These are phyloP conservation scores for Buddleja alternifolia DNA, from an alignment of 257 asterid genomes.

Conservation along the genomic window DNA sequence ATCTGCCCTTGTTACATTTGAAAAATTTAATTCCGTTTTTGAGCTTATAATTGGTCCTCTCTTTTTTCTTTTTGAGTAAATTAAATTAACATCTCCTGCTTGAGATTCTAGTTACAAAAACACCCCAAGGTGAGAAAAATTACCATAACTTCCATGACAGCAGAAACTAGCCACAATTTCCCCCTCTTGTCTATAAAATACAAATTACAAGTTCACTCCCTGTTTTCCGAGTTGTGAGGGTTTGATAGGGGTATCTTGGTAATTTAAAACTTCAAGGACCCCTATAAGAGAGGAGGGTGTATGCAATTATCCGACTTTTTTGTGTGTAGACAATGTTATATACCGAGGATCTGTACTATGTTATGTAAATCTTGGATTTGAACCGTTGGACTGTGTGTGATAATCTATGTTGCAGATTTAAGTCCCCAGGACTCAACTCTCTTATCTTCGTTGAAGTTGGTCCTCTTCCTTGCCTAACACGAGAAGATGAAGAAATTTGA, in stretches of 20 bases:
- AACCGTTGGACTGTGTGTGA: background rate
- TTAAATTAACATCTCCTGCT: too few species aligned
- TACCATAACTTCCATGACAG: too few species aligned
- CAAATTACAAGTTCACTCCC: too few species aligned
- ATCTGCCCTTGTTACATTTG: background rate
- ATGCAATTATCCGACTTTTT: background rate
- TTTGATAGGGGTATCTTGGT: too few species aligned
- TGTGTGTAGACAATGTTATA: background rate
- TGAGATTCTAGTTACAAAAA: too few species aligned
- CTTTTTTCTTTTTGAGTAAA: too few species aligned
- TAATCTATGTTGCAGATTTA: conserved; percentile 44
- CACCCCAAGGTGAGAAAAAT: too few species aligned
- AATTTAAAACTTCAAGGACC: too few species aligned
- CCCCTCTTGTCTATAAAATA: too few species aligned
- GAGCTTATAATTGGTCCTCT: too few species aligned
- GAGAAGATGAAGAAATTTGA: conserved; percentile 52
- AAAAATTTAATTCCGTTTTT: background rate
- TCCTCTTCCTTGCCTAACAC: conserved; percentile 48
- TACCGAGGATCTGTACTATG: background rate
- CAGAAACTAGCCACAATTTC: too few species aligned
- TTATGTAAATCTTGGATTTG: background rate
- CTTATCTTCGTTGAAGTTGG: conserved; percentile 62
- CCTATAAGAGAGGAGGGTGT: background rate
- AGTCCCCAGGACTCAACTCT: conserved; percentile 74
- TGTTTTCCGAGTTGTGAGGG: too few species aligned